A percentile compares a stretch with the other conserved stretches of the same genome.
phyloP scores from a whole-genome alignment of 2,329 filamentous ascomycete species.

The Paecilomyces sp. region DNA sequence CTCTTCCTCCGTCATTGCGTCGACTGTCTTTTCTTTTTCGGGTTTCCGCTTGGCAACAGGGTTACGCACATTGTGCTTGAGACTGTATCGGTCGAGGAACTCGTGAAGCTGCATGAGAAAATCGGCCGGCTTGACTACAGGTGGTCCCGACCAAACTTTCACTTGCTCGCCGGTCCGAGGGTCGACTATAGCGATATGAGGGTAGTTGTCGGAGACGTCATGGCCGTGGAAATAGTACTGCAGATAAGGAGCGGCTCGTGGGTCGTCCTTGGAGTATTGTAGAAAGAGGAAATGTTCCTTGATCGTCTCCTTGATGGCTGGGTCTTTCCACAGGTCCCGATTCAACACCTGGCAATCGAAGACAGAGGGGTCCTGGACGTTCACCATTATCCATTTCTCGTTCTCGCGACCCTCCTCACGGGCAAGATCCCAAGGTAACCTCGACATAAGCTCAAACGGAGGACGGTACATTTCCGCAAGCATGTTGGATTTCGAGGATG shows the following conservation, averaged over 20 bases:
- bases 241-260: slow-evolving; percentile 69
- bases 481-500: slow-evolving; percentile 63
- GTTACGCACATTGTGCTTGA: slow-evolving; percentile 83
- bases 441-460: slow-evolving; percentile 81
- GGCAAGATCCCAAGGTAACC: slow-evolving; percentile 73
- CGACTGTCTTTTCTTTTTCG: slow-evolving; percentile 66
- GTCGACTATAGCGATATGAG: slow-evolving; percentile 92
- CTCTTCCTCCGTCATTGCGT: slow-evolving; percentile 91
- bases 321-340: slow-evolving; percentile 91
- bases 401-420: slow-evolving; percentile 77
- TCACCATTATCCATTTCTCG: slow-evolving; percentile 92
- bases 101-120: slow-evolving; percentile 90
- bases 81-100: slow-evolving; percentile 93
- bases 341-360: slow-evolving; percentile 95
- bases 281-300: slow-evolving; percentile 92
- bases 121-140: slow-evolving; percentile 67
- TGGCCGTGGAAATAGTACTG: slow-evolving; percentile 81
- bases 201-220: slow-evolving; percentile 83
- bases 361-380: slow-evolving; percentile 86
- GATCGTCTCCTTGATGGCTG: slow-evolving; percentile 68
- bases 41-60: slow-evolving; percentile 75
- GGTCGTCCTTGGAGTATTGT: slow-evolving; percentile 84
- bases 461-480: slow-evolving; percentile 90
- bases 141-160: slow-evolving; percentile 86
- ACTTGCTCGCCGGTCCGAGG: slow-evolving; percentile 94